phyloP scores from a whole-genome alignment of 2,329 filamentous ascomycete genomes.

The Ramularia endophylla region DNA sequence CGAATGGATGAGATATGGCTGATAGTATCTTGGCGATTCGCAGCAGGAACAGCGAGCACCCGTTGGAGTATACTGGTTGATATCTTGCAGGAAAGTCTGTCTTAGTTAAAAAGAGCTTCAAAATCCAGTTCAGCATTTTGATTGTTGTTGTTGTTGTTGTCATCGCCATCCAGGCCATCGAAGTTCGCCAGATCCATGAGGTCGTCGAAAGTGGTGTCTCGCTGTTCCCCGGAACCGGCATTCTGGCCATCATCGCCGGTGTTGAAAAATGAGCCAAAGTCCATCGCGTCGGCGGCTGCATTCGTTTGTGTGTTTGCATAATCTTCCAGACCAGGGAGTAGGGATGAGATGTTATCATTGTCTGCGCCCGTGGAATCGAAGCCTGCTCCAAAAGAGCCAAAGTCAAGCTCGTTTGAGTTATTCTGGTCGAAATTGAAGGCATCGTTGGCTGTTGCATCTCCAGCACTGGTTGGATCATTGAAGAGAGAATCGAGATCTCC shows the following conservation, averaged over 20 bases:
- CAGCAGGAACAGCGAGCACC: too few relatives aligned
- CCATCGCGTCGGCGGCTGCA: conserved; percentile 14
- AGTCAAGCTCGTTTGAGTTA: conserved; percentile 28
- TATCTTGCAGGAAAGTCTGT: too few relatives aligned
- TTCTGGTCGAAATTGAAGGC: conserved; percentile 19
- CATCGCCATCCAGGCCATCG: conserved; percentile 19
- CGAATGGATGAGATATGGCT: too few relatives aligned
- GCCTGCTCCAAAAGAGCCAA: conserved; percentile 24
- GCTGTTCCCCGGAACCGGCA: conserved; percentile 14
- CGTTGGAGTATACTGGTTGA: too few relatives aligned
- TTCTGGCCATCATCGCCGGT: conserved; percentile 12
- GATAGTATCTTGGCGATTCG: too few relatives aligned
- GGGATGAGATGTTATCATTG: conserved; percentile 30
- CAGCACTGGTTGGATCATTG: conserved; percentile 23
- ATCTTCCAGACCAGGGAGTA: conserved; percentile 38
- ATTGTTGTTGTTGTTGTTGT: conserved; percentile 20
- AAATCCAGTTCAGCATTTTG: conserved; percentile 15
- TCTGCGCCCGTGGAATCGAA: conserved; percentile 20
- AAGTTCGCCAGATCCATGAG: conserved; percentile 32
- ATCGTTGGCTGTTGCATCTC: conserved; percentile 9
- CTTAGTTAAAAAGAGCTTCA: conserved; percentile 17
- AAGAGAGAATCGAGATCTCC: conserved; percentile 33
- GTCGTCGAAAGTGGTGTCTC: conserved; percentile 30
- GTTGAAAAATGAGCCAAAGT: conserved; percentile 25
- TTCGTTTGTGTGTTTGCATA: conserved; percentile 32